Conservation (phyloP, 768 basidiomycete genomes). For the Lactarius hengduanensis region DNA sequence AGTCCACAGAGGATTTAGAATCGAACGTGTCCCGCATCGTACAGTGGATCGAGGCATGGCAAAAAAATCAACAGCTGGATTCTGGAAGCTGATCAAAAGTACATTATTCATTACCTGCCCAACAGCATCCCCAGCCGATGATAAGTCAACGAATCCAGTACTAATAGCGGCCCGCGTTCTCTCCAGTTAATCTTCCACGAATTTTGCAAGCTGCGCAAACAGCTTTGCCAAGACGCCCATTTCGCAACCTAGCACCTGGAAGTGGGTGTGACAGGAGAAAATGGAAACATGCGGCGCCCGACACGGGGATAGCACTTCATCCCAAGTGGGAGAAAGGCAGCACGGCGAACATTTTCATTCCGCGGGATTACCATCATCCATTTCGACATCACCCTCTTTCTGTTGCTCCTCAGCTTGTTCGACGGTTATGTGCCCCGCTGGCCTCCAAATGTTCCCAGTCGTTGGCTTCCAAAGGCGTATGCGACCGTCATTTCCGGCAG, state of each 20-base stretch:
- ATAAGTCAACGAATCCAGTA: not conserved
- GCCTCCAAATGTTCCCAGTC: constrained; percentile 79
- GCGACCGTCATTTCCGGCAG: constrained; percentile 79
- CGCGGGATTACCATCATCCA: constrained; percentile 42
- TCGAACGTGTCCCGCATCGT: constrained; percentile 83
- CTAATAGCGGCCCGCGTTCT: not conserved
- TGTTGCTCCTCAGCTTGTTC: constrained; percentile 62
- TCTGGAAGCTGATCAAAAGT: constrained; percentile 22
- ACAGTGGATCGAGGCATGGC: constrained; percentile 85
- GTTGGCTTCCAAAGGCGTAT: constrained; percentile 85
- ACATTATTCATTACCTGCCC: constrained; percentile 15
- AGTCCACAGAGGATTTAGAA: constrained; percentile 76
- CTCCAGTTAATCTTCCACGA: not conserved
- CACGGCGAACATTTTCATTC: constrained; percentile 33
- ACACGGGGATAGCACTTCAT: not conserved
- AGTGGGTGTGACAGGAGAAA: constrained; percentile 8
- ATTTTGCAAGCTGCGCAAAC: constrained; percentile 1
- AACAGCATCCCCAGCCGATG: not conserved
- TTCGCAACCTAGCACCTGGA: not conserved
- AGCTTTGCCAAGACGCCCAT: not conserved
- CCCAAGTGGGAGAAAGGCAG: not conserved
- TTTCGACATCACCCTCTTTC: constrained; percentile 42
- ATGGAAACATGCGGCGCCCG: not conserved
- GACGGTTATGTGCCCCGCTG: constrained; percentile 78
- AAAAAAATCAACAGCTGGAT: constrained; percentile 31